Conservation (phyloP, 2,329 filamentous ascomycete genomes). For the Colletotrichum somersetense region DNA sequence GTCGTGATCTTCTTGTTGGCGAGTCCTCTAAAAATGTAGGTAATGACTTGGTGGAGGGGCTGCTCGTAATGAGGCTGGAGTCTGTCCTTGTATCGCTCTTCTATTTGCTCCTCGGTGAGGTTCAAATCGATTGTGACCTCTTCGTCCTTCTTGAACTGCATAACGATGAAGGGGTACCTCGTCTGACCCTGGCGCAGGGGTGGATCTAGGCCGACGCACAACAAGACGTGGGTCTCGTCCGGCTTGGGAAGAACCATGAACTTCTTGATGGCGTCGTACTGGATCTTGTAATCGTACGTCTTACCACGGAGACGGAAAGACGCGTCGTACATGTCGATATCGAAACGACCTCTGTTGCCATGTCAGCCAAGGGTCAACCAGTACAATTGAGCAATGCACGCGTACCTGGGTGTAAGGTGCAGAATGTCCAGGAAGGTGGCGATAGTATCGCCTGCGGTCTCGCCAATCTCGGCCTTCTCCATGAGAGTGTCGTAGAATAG, state of each 20-base stretch:
- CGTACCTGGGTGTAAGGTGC: conserved; percentile 91
- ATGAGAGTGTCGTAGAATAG: conserved; percentile 99
- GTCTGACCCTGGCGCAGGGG: conserved; percentile 97
- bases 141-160: conserved; percentile 98
- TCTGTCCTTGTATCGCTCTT: conserved; percentile 89
- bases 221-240: conserved; percentile 96
- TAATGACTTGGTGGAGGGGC: conserved; percentile 91
- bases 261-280: conserved; percentile 98
- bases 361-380: conserved; percentile 45
- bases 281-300: conserved; percentile 99
- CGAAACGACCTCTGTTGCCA: conserved; percentile 87
- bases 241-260: conserved; percentile 99
- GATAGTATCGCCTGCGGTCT: conserved; percentile 98
- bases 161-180: conserved; percentile 96
- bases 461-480: conserved; percentile 98
- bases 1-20: conserved; percentile 95
- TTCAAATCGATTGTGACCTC: conserved; percentile 97
- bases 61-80: conserved; percentile 91
- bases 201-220: conserved; percentile 93
- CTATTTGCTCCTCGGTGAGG: conserved; percentile 89
- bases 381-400: conserved; percentile 11
- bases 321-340: conserved; percentile 99
- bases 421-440: conserved; percentile 97
- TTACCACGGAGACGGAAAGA: conserved; percentile 98
- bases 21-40: conserved; percentile 93